These are phyloP conservation scores for Scedosporium dehoogii DNA, from an alignment of 2,329 filamentous ascomycete species.

Conservation along the genomic window DNA sequence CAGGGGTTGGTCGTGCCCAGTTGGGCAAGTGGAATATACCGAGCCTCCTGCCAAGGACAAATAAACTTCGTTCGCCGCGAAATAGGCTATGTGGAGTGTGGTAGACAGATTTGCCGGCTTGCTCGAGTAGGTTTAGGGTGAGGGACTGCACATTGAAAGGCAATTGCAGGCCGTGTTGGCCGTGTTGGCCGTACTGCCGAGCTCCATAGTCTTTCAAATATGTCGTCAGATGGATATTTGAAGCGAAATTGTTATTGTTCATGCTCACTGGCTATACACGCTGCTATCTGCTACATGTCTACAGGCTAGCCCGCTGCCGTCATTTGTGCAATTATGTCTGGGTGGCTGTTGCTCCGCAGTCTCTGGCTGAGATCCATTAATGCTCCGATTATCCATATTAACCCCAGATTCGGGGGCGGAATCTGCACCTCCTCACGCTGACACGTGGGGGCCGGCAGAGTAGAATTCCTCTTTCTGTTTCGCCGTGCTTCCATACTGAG, in stretches of 20 bases:
- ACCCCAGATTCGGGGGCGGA: conserved; percentile 2
- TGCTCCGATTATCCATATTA: conserved; percentile 6
- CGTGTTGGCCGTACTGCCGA: background rate
- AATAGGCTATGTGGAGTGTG: conserved; percentile 3
- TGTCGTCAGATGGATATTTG: conserved; percentile 3
- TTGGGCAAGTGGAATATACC: background rate
- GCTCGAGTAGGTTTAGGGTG: background rate
- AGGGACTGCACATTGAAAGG: background rate
- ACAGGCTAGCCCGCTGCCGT: background rate
- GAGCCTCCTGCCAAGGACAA: background rate
- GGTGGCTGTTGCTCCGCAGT: background rate
- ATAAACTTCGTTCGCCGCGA: background rate
- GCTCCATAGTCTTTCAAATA: background rate
- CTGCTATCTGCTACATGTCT: background rate
- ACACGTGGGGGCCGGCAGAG: conserved; percentile 1
- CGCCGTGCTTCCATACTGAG: background rate
- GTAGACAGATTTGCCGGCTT: conserved; percentile 4
- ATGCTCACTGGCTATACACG: background rate
- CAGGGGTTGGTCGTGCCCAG: background rate
- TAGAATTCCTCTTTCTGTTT: background rate
- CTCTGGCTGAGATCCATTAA: background rate
- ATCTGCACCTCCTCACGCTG: background rate
- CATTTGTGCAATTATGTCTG: background rate
- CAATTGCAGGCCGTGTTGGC: background rate
- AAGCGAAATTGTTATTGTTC: conserved; percentile 5